Percentiles rank a stretch among this genome's conserved stretches.
These are phyloP conservation scores for Cryptococcus floricola DNA, from an alignment of 1,284 basidiomycete species.

Conservation along the genomic window DNA sequence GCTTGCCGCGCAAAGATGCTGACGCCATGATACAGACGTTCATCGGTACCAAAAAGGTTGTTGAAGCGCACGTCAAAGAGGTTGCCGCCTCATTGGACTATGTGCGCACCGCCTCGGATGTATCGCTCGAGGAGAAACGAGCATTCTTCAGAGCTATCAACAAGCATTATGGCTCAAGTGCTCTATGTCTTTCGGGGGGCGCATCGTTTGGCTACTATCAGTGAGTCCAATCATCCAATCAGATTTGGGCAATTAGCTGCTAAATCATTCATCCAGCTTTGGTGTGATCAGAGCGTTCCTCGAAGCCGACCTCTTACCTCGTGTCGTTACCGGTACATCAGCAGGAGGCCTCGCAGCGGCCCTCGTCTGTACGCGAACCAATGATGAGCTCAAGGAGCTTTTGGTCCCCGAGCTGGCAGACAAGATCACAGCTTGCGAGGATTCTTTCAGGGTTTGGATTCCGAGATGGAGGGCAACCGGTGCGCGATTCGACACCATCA, in stretches of 20 bases:
- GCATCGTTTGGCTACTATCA: conserved; percentile 84
- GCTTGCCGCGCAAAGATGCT: not conserved
- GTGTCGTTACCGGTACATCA: conserved; percentile 83
- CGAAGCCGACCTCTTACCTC: conserved; percentile 79
- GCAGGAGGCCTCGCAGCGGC: conserved; percentile 85
- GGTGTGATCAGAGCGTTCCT: conserved; percentile 90
- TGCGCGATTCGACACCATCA: conserved; percentile 84
- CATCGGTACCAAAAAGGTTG: conserved; percentile 77
- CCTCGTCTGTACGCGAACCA: conserved; percentile 78
- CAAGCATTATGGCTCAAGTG: conserved; percentile 82
- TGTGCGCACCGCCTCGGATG: conserved; percentile 65
- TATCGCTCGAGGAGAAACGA: conserved; percentile 83
- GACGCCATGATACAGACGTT: conserved; percentile 58
- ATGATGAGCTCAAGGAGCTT: conserved; percentile 76
- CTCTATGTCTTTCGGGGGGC: conserved; percentile 89
- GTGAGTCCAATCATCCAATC: conserved; percentile 12
- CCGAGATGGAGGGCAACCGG: conserved; percentile 80
- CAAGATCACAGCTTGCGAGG: conserved; percentile 86
- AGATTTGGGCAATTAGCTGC: not conserved
- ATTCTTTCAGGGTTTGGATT: conserved; percentile 71
- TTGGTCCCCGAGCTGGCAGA: conserved; percentile 78
- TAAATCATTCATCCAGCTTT: conserved; percentile 48
- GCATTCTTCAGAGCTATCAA: conserved; percentile 86
- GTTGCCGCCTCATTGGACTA: conserved; percentile 69
- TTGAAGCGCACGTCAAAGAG: conserved; percentile 84